Evolutionary conservation across 108 stramenopile species (phyloP).

Genomic region (Pseudonitzschia multistriata): DNA sequence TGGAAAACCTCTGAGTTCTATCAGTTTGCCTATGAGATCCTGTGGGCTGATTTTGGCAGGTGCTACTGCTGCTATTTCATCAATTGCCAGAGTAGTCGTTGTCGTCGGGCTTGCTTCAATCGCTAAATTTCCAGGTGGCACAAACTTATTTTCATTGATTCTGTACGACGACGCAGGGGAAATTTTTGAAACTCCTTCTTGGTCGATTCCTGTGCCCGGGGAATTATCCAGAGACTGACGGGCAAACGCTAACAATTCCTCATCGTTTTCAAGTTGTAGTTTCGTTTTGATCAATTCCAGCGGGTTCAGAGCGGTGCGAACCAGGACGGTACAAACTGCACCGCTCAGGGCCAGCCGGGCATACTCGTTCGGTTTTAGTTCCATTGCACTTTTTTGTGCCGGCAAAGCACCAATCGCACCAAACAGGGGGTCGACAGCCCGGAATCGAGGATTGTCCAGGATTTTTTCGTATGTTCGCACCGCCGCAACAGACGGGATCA

Average conservation of each 20-base stretch:
- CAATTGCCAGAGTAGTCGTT: background rate
- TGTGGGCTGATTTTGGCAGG: constrained; percentile 46
- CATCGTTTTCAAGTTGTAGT: constrained; percentile 75
- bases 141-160: background rate
- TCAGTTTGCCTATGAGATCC: constrained; percentile 56
- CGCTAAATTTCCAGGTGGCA: background rate
- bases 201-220: background rate
- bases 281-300: constrained; percentile 89
- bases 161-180: background rate
- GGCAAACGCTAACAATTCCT: constrained; percentile 62
- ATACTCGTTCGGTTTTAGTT: constrained; percentile 68
- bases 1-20: constrained; percentile 60
- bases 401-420: constrained; percentile 77
- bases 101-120: constrained; percentile 7
- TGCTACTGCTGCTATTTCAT: constrained; percentile 9
- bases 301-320: constrained; percentile 80
- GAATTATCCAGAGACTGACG: background rate
- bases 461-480: constrained; percentile 24
- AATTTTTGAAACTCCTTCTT: background rate
- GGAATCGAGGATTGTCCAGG: constrained; percentile 46
- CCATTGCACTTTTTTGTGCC: constrained; percentile 66
- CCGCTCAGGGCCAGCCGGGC: constrained; percentile 71
- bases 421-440: constrained; percentile 81
- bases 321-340: constrained; percentile 81
- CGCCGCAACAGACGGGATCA: constrained; percentile 54